Percentiles rank a stretch among this genome's conserved stretches.
phyloP scores from a whole-genome alignment of 441 rosid species.

The Brassica hybrid region DNA sequence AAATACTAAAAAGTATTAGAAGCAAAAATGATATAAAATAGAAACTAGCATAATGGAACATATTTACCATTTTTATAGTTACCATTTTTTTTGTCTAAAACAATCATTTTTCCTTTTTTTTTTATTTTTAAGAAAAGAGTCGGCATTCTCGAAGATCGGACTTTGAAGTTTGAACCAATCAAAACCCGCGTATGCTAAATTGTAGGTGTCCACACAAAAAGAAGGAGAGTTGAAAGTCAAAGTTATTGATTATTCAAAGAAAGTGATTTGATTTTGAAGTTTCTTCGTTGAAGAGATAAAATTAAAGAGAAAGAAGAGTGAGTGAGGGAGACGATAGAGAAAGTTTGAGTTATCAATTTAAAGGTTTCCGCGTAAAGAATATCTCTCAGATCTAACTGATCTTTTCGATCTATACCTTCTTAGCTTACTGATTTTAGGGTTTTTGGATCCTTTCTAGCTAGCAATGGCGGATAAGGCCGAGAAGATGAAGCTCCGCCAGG shows the following conservation, averaged over 20 bases:
- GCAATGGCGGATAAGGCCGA: constrained; percentile 64
- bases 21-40: too few relatives aligned
- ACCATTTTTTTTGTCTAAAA: too few relatives aligned
- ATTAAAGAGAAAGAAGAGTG: neutral
- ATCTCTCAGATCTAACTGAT: neutral
- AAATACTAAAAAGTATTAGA: too few relatives aligned
- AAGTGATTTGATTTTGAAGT: neutral
- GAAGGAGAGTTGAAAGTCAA: neutral
- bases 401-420: neutral
- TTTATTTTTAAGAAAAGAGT: too few relatives aligned
- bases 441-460: neutral
- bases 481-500: constrained; percentile 85
- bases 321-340: neutral
- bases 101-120: too few relatives aligned
- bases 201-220: neutral
- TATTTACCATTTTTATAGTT: too few relatives aligned
- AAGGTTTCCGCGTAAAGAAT: constrained; percentile 2
- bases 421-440: neutral
- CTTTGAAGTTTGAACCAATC: constrained; percentile 21
- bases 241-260: neutral
- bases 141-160: neutral
- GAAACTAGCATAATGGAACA: too few relatives aligned
- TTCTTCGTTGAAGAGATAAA: neutral
- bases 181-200: constrained; percentile 18
- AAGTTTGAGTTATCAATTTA: neutral